Evolutionary conservation across 345 rosid species (phyloP), one percentile per base, ranked within the genome.

Genomic region (Citropsis articulata): DNA sequence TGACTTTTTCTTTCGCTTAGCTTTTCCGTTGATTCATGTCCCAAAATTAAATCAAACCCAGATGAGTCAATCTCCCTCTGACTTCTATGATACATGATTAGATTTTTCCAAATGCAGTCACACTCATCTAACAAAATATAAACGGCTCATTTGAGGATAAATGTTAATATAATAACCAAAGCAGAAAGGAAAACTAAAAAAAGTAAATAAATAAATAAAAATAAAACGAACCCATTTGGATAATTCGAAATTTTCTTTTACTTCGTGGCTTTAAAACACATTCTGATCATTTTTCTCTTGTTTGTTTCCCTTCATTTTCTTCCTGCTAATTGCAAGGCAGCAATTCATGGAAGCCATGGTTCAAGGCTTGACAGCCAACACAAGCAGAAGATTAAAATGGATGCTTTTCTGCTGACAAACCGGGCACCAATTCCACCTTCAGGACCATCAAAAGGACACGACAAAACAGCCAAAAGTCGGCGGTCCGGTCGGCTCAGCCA

Each of bases 391-490:
- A 45, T 19, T 19, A 53, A 53, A 1, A 68, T 31, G 55, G 9
- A 12, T 16, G 56, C 9, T 24, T 68, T 68, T 24, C 45, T n/a
- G 56, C 81, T 75, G 64, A 70, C 84, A 42, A 83, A 64, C 33
- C 82, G 69, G 14, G 22, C 2, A 27, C 75, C 79, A 28, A 9
- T 81, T 77, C 85, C 86, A 31, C 86, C 89, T 64, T 86, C 86
- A 13, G 83, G 79, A 36, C 86, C 89, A 21, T 86, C 86, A 66
- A 72, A 81, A 61, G 84, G 84, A 77, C 72, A 84, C 50, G 22
- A 53, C 57, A 53, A 53, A 18, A 2, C 57, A 53, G 57, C 22
- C 57, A 53, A 53, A 53, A 16, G 14, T 50, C 56, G 56, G 56
- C 56, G 2, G 10, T 24, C 33, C 22, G 9, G 22, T 40, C 10